Evolutionary conservation across 345 rosid species (phyloP).

Genomic region (Gossypium raimondii): DNA sequence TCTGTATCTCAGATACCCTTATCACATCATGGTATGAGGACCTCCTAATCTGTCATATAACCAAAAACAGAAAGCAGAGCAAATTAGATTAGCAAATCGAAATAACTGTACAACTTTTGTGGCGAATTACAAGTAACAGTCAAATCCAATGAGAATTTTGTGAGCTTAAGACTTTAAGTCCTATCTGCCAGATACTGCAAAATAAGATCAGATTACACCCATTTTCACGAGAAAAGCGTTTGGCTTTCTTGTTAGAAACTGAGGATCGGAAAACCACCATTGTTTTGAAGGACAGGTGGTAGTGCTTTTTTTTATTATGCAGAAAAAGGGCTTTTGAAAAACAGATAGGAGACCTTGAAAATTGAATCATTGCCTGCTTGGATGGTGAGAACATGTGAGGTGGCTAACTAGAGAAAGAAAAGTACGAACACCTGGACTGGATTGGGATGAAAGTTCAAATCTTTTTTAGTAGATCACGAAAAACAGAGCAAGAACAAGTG

Average conservation of each 20-base stretch:
- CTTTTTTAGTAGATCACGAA: neutral
- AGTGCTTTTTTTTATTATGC: neutral
- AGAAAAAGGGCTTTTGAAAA: neutral
- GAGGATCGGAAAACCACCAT: neutral
- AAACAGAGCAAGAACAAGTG: neutral
- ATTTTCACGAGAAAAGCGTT: neutral
- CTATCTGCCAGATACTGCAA: slow-evolving; percentile 1
- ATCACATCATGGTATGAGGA: slow-evolving; percentile 99
- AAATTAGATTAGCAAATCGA: neutral
- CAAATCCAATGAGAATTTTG: slow-evolving; percentile 10
- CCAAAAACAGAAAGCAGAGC: neutral
- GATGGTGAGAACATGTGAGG: slow-evolving; percentile 13
- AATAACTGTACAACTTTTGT: neutral
- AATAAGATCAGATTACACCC: neutral
- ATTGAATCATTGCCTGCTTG: neutral
- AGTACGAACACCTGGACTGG: neutral
- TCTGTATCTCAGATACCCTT: slow-evolving; percentile 90
- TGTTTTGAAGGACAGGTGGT: neutral
- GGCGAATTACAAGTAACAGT: neutral
- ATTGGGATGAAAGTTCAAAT: neutral
- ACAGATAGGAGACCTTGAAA: neutral
- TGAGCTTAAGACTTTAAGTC: neutral
- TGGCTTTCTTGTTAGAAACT: neutral
- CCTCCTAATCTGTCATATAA: slow-evolving; percentile 72
- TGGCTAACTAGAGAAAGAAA: neutral